Evolutionary conservation across 345 rosid genomes (phyloP).

Genomic region (Abelmoschus esculentus): DNA sequence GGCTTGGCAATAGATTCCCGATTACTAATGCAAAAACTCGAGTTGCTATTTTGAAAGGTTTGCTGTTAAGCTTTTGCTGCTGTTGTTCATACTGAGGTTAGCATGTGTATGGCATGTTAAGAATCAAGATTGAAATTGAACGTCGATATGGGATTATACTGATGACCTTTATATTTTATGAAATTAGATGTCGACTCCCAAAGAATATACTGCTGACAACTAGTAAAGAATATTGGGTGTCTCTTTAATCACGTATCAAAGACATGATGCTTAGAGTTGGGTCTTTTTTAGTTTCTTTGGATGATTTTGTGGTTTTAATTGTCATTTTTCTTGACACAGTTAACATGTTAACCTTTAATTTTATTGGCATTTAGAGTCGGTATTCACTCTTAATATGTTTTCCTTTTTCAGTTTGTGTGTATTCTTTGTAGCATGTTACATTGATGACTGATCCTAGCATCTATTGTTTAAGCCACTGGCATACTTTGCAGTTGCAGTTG

Average conservation of each 20-base stretch:
- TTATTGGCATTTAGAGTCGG: background rate
- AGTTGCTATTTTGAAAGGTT: conserved; percentile 90
- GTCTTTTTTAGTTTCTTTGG: background rate
- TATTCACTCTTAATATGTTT: background rate
- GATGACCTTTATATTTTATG: background rate
- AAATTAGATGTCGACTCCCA: background rate
- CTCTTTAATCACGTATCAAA: background rate
- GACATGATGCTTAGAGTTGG: background rate
- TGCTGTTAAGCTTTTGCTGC: conserved; percentile 6
- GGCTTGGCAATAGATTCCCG: conserved; percentile 95
- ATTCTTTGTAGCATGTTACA: background rate
- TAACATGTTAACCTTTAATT: background rate
- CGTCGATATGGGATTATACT: background rate
- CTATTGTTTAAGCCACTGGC: background rate
- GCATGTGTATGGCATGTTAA: background rate
- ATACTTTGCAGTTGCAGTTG: background rate
- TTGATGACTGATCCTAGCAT: background rate
- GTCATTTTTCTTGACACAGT: background rate
- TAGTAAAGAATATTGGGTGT: background rate
- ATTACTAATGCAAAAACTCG: conserved; percentile 90
- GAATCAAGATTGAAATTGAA: background rate
- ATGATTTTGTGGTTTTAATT: background rate
- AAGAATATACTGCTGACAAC: background rate
- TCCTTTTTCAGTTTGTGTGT: background rate
- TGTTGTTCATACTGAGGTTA: background rate